These are phyloP conservation scores for Penicillium pulvis DNA, from an alignment of 495 filamentous ascomycete genomes.

Conservation along the genomic window DNA sequence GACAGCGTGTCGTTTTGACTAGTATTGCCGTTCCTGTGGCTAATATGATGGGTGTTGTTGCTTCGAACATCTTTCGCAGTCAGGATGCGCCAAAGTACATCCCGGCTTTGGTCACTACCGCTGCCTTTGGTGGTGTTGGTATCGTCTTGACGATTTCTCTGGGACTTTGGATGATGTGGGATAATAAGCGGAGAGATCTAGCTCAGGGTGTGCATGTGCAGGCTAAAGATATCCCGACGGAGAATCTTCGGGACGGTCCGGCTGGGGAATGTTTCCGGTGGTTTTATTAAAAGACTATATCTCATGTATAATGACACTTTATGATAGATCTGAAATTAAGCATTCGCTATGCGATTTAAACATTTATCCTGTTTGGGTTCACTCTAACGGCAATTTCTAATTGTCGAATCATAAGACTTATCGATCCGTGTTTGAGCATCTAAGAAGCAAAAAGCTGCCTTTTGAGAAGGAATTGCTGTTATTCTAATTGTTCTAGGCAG, in stretches of 20 bases:
- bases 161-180: constrained; percentile 68
- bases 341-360: neutral
- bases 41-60: constrained; percentile 80
- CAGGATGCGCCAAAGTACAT: constrained; percentile 73
- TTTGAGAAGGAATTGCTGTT: neutral
- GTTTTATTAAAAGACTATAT: constrained; percentile 45
- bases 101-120: constrained; percentile 72
- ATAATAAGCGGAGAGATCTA: constrained; percentile 66
- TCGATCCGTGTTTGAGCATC: no score
- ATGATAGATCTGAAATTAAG: neutral
- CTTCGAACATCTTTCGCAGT: constrained; percentile 71
- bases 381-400: no score
- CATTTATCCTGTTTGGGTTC: neutral
- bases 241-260: constrained; percentile 68
- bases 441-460: neutral
- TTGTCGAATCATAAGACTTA: no score
- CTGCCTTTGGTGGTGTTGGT: constrained; percentile 69
- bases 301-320: neutral
- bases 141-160: constrained; percentile 57
- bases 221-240: constrained; percentile 69
- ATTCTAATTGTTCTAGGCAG: neutral
- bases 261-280: constrained; percentile 66
- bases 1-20: constrained; percentile 68
- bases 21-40: constrained; percentile 74
- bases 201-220: constrained; percentile 60